These are phyloP conservation scores for Picochlorum sp. DNA, from an alignment of 139 green algal species.

Conservation along the genomic window DNA sequence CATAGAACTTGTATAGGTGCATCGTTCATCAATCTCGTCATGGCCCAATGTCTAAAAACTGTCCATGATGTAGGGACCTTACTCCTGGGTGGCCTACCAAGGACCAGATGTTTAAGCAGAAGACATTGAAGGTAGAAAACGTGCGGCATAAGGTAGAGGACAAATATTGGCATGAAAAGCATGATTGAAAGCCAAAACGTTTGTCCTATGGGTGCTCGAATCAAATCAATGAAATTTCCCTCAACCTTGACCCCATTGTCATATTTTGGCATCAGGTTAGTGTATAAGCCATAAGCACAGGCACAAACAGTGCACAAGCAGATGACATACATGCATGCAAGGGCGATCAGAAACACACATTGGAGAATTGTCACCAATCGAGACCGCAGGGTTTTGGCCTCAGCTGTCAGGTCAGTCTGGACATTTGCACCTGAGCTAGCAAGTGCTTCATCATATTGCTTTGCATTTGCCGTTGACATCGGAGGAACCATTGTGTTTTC, in stretches of 20 bases:
- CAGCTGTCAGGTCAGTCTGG: not conserved
- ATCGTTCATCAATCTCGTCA: not conserved
- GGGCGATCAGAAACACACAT: not conserved
- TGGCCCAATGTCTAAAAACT: conserved; percentile 3
- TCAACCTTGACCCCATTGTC: not conserved
- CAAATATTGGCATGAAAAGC: not conserved
- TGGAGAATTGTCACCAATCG: not conserved
- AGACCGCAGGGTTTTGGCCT: not conserved
- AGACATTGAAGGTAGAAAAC: not conserved
- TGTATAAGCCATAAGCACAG: not conserved
- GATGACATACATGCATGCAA: not conserved
- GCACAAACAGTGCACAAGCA: not conserved
- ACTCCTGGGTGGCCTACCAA: not conserved
- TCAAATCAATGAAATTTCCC: not conserved
- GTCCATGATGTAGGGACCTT: not conserved
- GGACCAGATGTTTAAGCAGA: not conserved
- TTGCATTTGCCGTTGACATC: not conserved
- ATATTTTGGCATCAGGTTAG: not conserved
- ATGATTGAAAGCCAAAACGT: conserved; percentile 2
- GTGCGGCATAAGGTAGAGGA: not conserved
- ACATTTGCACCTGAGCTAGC: not conserved
- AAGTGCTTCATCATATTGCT: conserved; percentile 1
- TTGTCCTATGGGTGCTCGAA: not conserved
- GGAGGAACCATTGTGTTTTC: not conserved
- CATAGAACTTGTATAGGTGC: not conserved